Conservation (phyloP, 805 yeast species). For the Teunomyces barrocoloradensis region DNA sequence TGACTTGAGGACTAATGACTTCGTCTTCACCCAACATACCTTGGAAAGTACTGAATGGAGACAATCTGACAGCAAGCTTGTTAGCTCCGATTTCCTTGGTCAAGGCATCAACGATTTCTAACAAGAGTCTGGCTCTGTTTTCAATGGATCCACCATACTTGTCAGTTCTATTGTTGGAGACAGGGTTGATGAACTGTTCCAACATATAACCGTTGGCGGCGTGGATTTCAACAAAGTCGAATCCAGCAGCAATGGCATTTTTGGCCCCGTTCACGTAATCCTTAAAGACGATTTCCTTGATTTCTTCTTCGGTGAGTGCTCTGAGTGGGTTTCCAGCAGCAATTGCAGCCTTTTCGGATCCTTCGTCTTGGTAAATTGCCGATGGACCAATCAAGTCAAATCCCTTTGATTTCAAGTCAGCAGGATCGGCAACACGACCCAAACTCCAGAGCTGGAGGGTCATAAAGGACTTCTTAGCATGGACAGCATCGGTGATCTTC, state of each 20-base stretch:
- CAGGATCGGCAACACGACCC: conserved; percentile 26
- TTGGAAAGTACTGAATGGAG: conserved; percentile 41
- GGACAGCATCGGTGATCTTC: conserved; percentile 14
- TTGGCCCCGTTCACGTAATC: conserved; percentile 27
- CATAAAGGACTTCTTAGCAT: conserved; percentile 11
- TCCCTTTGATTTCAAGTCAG: conserved; percentile 21
- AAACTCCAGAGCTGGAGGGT: conserved; percentile 14
- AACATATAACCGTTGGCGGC: conserved; percentile 40
- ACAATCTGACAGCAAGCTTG: conserved; percentile 34
- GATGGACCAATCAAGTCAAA: conserved; percentile 17
- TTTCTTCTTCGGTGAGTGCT: conserved; percentile 21
- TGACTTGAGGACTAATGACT: conserved; percentile 39
- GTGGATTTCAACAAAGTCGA: conserved; percentile 43
- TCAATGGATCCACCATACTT: conserved; percentile 46
- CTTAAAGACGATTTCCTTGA: conserved; percentile 15
- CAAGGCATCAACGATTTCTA: conserved; percentile 43
- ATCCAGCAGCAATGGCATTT: conserved; percentile 30
- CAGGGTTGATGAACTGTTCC: conserved; percentile 39
- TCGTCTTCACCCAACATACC: conserved; percentile 16
- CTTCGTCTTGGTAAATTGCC: conserved; percentile 14
- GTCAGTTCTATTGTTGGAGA: conserved; percentile 38
- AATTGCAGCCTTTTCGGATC: conserved; percentile 29
- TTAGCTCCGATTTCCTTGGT: conserved; percentile 2
- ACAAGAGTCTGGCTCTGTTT: conserved; percentile 36
- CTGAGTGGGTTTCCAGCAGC: conserved; percentile 18